phyloP scores from a whole-genome alignment of 768 basidiomycete genomes.

The Clathrus columnatus region DNA sequence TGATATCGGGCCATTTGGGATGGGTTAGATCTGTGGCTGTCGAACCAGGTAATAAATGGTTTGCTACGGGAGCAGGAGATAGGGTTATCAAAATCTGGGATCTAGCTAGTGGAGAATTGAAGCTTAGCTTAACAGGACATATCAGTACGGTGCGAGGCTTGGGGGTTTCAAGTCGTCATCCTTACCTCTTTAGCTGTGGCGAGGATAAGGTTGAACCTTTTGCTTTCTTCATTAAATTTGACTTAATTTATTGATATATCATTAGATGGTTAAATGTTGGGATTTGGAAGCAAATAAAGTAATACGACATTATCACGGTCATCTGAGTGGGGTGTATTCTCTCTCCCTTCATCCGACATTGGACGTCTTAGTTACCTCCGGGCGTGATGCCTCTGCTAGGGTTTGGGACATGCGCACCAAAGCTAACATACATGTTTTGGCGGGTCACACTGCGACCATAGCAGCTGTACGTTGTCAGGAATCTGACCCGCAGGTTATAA shows the following conservation, averaged over 20 bases:
- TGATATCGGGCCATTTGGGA: slow-evolving; percentile 95
- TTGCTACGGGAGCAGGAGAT: slow-evolving; percentile 95
- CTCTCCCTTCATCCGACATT: slow-evolving; percentile 91
- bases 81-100: slow-evolving; percentile 99
- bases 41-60: slow-evolving; percentile 98
- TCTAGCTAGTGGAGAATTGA: slow-evolving; percentile 92
- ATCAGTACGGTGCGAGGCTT: slow-evolving; percentile 94
- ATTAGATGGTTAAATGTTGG: slow-evolving; percentile 99
- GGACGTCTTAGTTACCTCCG: slow-evolving; percentile 89
- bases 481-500: slow-evolving; percentile 96
- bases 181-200: slow-evolving; percentile 94
- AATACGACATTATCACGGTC: slow-evolving; percentile 97
- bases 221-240: background rate
- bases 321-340: slow-evolving; percentile 95
- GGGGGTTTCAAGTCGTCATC: slow-evolving; percentile 87
- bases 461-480: slow-evolving; percentile 96
- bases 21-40: slow-evolving; percentile 97
- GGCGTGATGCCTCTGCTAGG: slow-evolving; percentile 92
- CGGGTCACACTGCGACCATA: slow-evolving; percentile 92
- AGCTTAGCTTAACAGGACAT: slow-evolving; percentile 93
- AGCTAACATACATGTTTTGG: slow-evolving; percentile 85
- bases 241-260: background rate
- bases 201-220: slow-evolving; percentile 76
- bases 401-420: slow-evolving; percentile 99
- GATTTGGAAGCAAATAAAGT: slow-evolving; percentile 98